Evolutionary conservation across 2,329 filamentous ascomycete genomes (phyloP).

Genomic region (Trichoderma oligosporum): DNA sequence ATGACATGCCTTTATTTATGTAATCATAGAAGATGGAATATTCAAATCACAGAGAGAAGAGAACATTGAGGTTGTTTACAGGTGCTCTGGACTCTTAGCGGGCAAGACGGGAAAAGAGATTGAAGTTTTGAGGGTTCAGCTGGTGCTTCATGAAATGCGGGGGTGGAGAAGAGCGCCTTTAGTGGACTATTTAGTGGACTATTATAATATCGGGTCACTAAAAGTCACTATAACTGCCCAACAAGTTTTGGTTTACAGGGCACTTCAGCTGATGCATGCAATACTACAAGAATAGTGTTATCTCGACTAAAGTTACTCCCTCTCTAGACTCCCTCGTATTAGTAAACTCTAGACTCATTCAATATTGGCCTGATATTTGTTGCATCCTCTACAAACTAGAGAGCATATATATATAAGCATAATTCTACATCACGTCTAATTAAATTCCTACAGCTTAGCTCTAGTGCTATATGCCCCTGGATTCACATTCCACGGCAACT

Average conservation of each 20-base stretch:
- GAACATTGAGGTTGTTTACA: too few relatives aligned
- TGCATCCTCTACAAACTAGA: too few relatives aligned
- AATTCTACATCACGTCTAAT: too few relatives aligned
- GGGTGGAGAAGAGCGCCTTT: not conserved
- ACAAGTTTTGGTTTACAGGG: too few relatives aligned
- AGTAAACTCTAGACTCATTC: too few relatives aligned
- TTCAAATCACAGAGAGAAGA: not conserved
- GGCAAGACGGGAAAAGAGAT: not conserved
- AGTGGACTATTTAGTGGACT: not conserved
- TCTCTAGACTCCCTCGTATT: too few relatives aligned
- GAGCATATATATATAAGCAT: too few relatives aligned
- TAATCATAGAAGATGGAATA: not conserved
- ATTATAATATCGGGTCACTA: not conserved
- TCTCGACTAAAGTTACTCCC: too few relatives aligned
- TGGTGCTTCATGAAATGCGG: not conserved
- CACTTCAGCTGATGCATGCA: too few relatives aligned
- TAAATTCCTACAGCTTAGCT: conserved; percentile 13
- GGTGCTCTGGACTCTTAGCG: not conserved
- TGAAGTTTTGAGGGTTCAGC: too few relatives aligned
- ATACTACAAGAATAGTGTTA: too few relatives aligned
- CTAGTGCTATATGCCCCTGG: not conserved
- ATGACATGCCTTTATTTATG: not conserved
- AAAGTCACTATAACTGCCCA: not conserved
- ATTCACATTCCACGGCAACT: conserved; percentile 5
- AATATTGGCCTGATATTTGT: too few relatives aligned